A percentile compares a stretch with the other conserved stretches of the same genome.
Conservation (phyloP, 140 eudicot species). For the Stevia rebaudiana region DNA sequence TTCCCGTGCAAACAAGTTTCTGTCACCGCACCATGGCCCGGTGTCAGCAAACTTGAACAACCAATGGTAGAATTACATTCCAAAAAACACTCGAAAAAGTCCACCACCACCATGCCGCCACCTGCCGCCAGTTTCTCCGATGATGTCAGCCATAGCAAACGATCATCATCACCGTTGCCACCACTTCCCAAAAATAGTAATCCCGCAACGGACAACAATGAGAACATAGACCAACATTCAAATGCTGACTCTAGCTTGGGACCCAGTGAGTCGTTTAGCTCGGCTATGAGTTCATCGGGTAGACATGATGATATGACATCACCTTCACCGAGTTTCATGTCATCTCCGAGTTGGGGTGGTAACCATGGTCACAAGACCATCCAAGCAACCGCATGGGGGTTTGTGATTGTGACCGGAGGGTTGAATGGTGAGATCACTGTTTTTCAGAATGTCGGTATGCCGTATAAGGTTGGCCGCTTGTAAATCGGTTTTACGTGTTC, state of each 20-base stretch:
- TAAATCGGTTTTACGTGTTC: slow-evolving; percentile 1
- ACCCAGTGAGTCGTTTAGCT: slow-evolving; percentile 37
- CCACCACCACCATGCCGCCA: slow-evolving; percentile 29
- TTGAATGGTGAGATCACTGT: slow-evolving; percentile 75
- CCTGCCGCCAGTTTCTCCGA: slow-evolving; percentile 24
- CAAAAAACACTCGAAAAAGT: slow-evolving; percentile 53
- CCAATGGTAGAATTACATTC: slow-evolving; percentile 61
- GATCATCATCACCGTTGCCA: slow-evolving; percentile 49
- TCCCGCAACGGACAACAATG: slow-evolving; percentile 34
- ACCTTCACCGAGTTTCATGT: slow-evolving; percentile 25
- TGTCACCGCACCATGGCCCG: slow-evolving; percentile 83
- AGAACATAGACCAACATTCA: slow-evolving; percentile 36
- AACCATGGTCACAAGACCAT: slow-evolving; percentile 43
- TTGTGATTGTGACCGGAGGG: slow-evolving; percentile 81
- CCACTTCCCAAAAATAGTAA: slow-evolving; percentile 57
- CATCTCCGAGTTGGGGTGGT: slow-evolving; percentile 40
- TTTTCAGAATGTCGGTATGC: slow-evolving; percentile 83
- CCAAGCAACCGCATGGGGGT: slow-evolving; percentile 95
- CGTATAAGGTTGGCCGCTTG: slow-evolving; percentile 64
- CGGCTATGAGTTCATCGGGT: slow-evolving; percentile 18
- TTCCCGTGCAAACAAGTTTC: slow-evolving; percentile 87
- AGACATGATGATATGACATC: slow-evolving; percentile 26
- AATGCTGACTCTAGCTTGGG: slow-evolving; percentile 50
- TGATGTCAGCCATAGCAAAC: slow-evolving; percentile 34
- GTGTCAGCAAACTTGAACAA: slow-evolving; percentile 43